Conservation (phyloP, 1,139 yeast species). For the Trichomonascaceae sp. region DNA sequence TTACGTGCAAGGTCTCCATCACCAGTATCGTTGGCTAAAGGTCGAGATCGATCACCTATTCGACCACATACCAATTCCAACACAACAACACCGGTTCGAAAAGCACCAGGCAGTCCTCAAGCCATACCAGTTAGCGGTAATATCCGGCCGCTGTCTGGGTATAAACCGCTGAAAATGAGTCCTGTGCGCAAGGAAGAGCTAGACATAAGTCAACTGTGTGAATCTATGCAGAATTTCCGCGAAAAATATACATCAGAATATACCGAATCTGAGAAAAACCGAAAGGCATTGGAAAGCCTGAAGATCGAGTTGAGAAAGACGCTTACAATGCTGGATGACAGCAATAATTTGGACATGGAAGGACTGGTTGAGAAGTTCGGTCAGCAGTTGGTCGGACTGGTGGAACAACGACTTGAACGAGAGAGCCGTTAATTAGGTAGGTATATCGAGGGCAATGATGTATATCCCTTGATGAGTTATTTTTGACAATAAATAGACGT, state of each 20-base stretch:
- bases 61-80: neutral
- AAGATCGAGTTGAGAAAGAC: conserved; percentile 21
- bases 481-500: neutral
- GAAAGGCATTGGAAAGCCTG: conserved; percentile 13
- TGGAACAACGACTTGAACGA: conserved; percentile 5
- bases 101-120: neutral
- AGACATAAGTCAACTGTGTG: conserved; percentile 14
- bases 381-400: conserved; percentile 18
- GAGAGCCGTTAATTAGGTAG: neutral
- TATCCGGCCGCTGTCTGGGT: neutral
- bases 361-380: conserved; percentile 23
- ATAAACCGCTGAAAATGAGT: neutral
- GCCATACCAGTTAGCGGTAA: neutral
- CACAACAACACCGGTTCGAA: neutral
- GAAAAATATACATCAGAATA: conserved; percentile 13
- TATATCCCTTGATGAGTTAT: neutral
- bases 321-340: conserved; percentile 15
- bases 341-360: conserved; percentile 6
- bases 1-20: neutral
- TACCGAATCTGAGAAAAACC: neutral
- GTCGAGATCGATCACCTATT: conserved; percentile 1
- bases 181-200: conserved; percentile 2
- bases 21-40: conserved; percentile 2
- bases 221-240: conserved; percentile 17
- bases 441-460: neutral